A percentile compares a stretch with the other conserved stretches of the same genome.
These are phyloP conservation scores for Cerrena zonata DNA, from an alignment of 1,284 basidiomycete species.

Conservation along the genomic window DNA sequence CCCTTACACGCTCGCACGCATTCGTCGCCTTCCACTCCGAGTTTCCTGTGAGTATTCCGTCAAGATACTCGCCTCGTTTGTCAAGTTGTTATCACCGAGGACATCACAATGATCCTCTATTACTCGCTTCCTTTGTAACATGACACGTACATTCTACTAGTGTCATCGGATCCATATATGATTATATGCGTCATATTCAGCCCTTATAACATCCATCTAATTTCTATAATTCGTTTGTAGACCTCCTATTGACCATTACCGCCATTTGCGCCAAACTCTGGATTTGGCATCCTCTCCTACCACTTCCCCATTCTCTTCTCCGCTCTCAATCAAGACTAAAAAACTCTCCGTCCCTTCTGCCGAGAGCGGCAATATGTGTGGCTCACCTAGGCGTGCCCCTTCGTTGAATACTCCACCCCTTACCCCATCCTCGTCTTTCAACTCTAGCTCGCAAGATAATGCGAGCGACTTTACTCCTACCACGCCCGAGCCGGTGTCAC, in stretches of 20 bases:
- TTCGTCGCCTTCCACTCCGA: constrained; percentile 1
- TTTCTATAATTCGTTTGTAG: background rate
- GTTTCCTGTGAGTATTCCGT: background rate
- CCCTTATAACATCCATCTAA: background rate
- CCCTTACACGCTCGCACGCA: constrained; percentile 17
- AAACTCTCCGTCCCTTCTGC: constrained; percentile 1
- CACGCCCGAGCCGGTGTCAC: constrained; percentile 5
- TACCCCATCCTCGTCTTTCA: constrained; percentile 28
- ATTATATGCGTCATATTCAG: background rate
- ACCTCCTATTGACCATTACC: background rate
- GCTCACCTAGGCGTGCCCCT: constrained; percentile 14
- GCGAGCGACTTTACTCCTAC: constrained; percentile 4
- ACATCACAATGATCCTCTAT: too few species aligned
- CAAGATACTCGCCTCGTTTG: too few species aligned
- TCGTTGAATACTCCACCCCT: constrained; percentile 25
- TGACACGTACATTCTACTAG: too few species aligned
- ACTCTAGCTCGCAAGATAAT: constrained; percentile 7
- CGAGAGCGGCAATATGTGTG: constrained; percentile 3
- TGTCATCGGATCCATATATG: too few species aligned
- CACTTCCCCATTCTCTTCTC: constrained; percentile 4
- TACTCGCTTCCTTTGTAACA: too few species aligned
- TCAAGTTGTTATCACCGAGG: too few species aligned
- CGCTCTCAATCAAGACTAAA: background rate
- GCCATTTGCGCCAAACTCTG: background rate
- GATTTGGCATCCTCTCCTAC: background rate